phyloP scores from a whole-genome alignment of 176 grass and related monocot species.

The Urochloa ruziziensis region DNA sequence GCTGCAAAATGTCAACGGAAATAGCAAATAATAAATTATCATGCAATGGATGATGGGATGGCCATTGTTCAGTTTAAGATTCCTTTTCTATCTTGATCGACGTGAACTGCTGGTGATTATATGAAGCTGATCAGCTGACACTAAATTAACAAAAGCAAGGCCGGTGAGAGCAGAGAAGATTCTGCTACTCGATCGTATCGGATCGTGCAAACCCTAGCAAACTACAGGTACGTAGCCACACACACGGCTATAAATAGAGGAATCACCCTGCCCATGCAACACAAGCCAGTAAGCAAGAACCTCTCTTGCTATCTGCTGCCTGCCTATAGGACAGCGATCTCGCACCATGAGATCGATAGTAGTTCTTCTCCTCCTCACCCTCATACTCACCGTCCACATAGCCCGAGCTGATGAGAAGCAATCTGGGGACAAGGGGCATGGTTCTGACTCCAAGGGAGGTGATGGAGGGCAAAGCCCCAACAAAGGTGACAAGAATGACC shows the following conservation, averaged over 20 bases:
- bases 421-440: background rate
- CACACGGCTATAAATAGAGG: constrained; percentile 26
- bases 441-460: background rate
- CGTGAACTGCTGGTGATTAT: background rate
- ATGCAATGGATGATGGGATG: background rate
- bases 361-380: constrained; percentile 7
- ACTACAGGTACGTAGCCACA: background rate
- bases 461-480: background rate
- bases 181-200: background rate
- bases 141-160: constrained; percentile 18
- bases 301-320: background rate
- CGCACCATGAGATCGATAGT: constrained; percentile 19
- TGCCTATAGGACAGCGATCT: background rate
- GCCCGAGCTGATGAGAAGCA: constrained; percentile 18
- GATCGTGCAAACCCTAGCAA: background rate
- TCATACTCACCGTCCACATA: constrained; percentile 9
- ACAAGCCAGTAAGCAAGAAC: constrained; percentile 5
- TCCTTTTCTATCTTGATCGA: background rate
- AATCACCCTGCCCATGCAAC: background rate
- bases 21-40: background rate
- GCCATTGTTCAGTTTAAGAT: background rate
- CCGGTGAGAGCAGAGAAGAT: background rate
- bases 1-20: constrained; percentile 24
- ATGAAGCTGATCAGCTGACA: background rate
- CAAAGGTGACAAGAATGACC: background rate